Evolutionary conservation across 148 eudicot genomes (phyloP).

Genomic region (Silene conica): DNA sequence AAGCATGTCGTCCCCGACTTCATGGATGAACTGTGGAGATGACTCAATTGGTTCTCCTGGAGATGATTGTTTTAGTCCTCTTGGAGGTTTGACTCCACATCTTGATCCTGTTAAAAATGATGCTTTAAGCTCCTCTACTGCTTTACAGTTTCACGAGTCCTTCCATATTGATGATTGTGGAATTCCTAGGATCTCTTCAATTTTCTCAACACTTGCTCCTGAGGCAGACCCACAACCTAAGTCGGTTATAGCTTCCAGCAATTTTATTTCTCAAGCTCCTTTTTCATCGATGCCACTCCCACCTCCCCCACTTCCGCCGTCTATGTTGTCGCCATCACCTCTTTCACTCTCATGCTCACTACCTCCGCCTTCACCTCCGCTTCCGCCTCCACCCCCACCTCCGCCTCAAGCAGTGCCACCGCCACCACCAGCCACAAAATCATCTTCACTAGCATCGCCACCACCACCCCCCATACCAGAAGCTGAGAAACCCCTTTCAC

Average conservation of each 20-base stretch:
- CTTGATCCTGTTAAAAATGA: slow-evolving; percentile 45
- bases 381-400: neutral
- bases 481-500: neutral
- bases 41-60: slow-evolving; percentile 55
- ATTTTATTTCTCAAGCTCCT: slow-evolving; percentile 27
- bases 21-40: slow-evolving; percentile 49
- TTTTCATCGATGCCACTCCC: slow-evolving; percentile 10
- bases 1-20: slow-evolving; percentile 30
- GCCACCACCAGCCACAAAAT: neutral
- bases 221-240: slow-evolving; percentile 34
- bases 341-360: neutral
- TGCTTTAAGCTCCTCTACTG: slow-evolving; percentile 47
- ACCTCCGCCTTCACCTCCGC: neutral
- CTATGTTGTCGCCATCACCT: neutral
- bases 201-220: slow-evolving; percentile 32
- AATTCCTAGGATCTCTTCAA: slow-evolving; percentile 30
- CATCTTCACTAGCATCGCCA: slow-evolving; percentile 6
- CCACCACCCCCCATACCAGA: neutral
- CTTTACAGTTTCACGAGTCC: slow-evolving; percentile 37
- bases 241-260: slow-evolving; percentile 25
- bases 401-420: neutral
- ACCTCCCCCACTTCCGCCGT: slow-evolving; percentile 5
- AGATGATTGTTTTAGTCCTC: slow-evolving; percentile 60
- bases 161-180: slow-evolving; percentile 33
- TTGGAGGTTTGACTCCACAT: slow-evolving; percentile 57